Evolutionary conservation across 495 filamentous ascomycete genomes (phyloP).

Genomic region (Apodospora peruviana): DNA sequence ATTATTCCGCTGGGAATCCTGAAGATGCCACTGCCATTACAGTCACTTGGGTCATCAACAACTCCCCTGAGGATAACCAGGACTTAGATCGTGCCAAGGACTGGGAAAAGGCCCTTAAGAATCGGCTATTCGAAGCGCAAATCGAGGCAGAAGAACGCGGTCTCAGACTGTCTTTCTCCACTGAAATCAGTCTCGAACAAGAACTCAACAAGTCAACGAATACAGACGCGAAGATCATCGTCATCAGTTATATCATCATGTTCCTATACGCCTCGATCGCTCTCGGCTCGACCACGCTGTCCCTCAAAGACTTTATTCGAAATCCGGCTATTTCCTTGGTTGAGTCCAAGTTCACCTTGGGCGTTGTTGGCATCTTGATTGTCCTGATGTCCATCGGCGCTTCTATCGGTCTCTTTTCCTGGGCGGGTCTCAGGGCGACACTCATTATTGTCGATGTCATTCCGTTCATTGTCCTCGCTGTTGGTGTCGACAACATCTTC

Average conservation of each 20-base stretch:
- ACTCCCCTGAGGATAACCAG: conserved; percentile 65
- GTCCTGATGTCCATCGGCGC: conserved; percentile 96
- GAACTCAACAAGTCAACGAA: conserved; percentile 96
- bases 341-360: conserved; percentile 91
- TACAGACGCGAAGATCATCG: conserved; percentile 94
- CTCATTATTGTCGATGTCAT: conserved; percentile 98
- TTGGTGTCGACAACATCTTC: conserved; percentile 98
- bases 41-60: conserved; percentile 94
- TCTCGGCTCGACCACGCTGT: conserved; percentile 78
- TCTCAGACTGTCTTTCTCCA: conserved; percentile 85
- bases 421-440: conserved; percentile 82
- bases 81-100: conserved; percentile 71
- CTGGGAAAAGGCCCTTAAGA: conserved; percentile 76
- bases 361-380: conserved; percentile 86
- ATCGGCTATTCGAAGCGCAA: conserved; percentile 64
- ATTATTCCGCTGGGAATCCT: conserved; percentile 64
- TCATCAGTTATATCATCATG: conserved; percentile 98
- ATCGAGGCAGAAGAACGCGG: conserved; percentile 73
- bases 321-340: conserved; percentile 82
- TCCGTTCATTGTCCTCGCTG: conserved; percentile 90
- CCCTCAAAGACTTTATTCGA: conserved; percentile 63
- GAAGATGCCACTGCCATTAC: conserved; percentile 74
- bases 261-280: conserved; percentile 93
- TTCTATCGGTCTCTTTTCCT: conserved; percentile 89
- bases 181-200: conserved; percentile 87